Base-by-base conservation (phyloP, 2,329 filamentous ascomycete genomes). In the Diaporthe sp. region DNA sequence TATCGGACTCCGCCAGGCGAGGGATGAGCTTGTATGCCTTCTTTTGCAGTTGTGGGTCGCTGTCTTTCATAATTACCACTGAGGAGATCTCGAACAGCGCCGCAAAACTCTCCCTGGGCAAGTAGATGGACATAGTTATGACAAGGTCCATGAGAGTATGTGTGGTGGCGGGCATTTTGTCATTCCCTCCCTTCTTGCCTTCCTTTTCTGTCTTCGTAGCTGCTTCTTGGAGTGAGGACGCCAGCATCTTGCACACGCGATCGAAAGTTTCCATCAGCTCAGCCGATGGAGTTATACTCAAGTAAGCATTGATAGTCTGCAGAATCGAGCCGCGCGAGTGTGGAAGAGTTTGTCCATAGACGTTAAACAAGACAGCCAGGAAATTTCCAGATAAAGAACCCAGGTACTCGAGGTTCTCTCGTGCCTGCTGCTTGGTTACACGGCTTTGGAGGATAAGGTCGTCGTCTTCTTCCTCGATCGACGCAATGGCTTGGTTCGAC, bases 11-110 rank as follows among this genome's bases (percentile, higher is more conserved):
- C 2, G 94, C 93, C 55, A 99, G 90, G 73, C 97, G 93, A 4
- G 97, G 96, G 70, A 99, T 97, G 71, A 99, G 90, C 87, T 98
- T 98, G 88, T 99, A 99, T 0, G 97, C 96, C 86, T 99, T 99
- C 91, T 99, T 99, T 84, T 98, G 96, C 49, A 99, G 87, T 83
- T 98, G 96, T 13, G 96, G 94, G 82, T 98, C 96, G 51, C 94
- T 90, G 74, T 94, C 89, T 81, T 93, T 94, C 82, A 93, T 92
- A 79, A 98, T 93, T 75, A 98, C 93, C 37, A 95, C 90, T 0
- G 94, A 89, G 0, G 96, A 94, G 82, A 98, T 96, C 79, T 93
- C 93, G 85, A 99, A 98, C 3, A 99, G 90, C 7, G 93, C 90
- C 25, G 90, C 88, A 79, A 98, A 98, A 84, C 95, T 97, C 72